Base-by-base conservation (phyloP, 495 filamentous ascomycete species). In the Penicillium canescens region DNA sequence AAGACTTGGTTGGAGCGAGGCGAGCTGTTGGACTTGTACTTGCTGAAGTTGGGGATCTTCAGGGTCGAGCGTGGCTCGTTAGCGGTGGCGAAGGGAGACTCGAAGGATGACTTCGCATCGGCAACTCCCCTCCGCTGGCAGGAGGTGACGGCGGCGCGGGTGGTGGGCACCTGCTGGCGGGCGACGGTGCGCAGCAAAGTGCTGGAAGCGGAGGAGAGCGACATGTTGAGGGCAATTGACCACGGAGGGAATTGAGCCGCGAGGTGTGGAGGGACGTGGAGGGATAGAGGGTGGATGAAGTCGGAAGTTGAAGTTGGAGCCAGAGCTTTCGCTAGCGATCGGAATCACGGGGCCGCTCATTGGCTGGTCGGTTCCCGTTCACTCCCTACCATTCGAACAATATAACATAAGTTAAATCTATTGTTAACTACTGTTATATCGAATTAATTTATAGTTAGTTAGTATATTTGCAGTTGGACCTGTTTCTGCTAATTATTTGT, bases 11-110 rank as follows among this genome's bases (percentile, higher is more conserved):
- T 96, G 54, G 76, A 73, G 65, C 78, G 81, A 50, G 82, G 68
- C 49, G 74, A 67, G 56, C 72, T 77, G 68, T 84, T 86, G 72
- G 82, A 84, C 77, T 82, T 76, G 78, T 99, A 99, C 69, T 93
- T 87, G 70, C 80, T 79, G 74, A 96, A 99, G 75, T 89, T 87
- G 55, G 95, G 95, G 65, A 98, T 85, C 70, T 89, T 89, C 67
- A 79, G 76, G 52, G 86, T 86, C 37, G 76, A 74, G 55, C 65
- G 65, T 50, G 50, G 53, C 50, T 77, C 69, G 41, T 65, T 59
- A 53, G 73, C 59, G 60, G 51, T 66, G 45, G 65, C 67, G 68
- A 82, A 82, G 56, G 79, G 79, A 55, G 76, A 79, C 40, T 80
- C 67, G 62, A 82, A 80, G 52, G 70, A 69, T 16, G 77, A 68